Percentiles rank a stretch among this genome's conserved stretches.
phyloP scores from a whole-genome alignment of 208 protist genomes.

The Borovskyia barvae region DNA sequence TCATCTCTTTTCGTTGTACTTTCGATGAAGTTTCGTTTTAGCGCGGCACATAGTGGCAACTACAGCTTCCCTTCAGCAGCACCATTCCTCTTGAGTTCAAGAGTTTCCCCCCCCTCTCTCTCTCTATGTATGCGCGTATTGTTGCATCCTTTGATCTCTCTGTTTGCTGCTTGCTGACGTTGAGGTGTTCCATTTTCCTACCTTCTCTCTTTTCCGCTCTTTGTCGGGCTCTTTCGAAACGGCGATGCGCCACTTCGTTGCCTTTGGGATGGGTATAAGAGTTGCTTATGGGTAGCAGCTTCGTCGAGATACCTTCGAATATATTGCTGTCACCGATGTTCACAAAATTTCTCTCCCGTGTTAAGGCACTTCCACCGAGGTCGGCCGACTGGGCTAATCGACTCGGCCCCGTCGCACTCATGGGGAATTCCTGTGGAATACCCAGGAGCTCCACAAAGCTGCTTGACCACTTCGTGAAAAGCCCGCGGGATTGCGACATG shows the following conservation, averaged over 20 bases:
- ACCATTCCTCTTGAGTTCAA: too few relatives aligned
- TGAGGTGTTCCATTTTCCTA: background rate
- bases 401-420: slow-evolving; percentile 69
- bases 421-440: slow-evolving; percentile 50
- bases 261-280: too few relatives aligned
- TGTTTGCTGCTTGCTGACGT: background rate
- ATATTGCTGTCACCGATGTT: slow-evolving; percentile 71
- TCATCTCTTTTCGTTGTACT: too few relatives aligned
- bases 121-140: too few relatives aligned
- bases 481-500: slow-evolving; percentile 66
- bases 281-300: too few relatives aligned
- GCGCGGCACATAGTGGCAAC: too few relatives aligned
- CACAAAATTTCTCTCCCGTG: slow-evolving; percentile 54
- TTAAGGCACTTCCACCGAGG: slow-evolving; percentile 52
- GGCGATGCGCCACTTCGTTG: too few relatives aligned
- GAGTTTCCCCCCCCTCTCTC: too few relatives aligned
- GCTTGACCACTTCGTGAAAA: slow-evolving; percentile 53
- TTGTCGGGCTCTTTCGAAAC: background rate
- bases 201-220: background rate
- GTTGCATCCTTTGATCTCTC: background rate
- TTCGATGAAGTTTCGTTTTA: too few relatives aligned
- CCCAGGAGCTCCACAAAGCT: slow-evolving; percentile 30
- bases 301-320: background rate
- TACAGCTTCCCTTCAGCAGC: too few relatives aligned
- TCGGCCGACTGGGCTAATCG: slow-evolving; percentile 69